A percentile compares a stretch with the other conserved stretches of the same genome.
phyloP scores from a whole-genome alignment of 495 filamentous ascomycete species.

The Aspergillus ostianus region DNA sequence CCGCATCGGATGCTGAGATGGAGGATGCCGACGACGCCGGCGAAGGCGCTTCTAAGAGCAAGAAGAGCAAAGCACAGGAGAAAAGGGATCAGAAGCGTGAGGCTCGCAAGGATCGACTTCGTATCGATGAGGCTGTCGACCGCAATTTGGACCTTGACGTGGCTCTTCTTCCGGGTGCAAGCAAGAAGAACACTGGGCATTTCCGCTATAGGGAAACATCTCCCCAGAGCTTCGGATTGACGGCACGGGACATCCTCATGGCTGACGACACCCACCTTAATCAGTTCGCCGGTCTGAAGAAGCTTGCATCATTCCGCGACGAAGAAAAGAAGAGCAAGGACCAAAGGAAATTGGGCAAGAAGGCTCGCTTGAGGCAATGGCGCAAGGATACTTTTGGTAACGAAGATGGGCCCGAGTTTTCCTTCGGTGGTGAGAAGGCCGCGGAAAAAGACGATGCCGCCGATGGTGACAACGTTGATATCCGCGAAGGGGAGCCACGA shows the following conservation, averaged over 20 bases:
- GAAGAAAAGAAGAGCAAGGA: conserved; percentile 83
- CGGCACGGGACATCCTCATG: conserved; percentile 85
- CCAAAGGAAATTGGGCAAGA: conserved; percentile 85
- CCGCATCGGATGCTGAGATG: conserved; percentile 52
- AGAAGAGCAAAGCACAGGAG: conserved; percentile 64
- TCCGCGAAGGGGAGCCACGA: conserved; percentile 42
- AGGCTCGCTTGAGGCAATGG: conserved; percentile 86
- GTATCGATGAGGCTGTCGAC: conserved; percentile 85
- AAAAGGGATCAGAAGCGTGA: conserved; percentile 68
- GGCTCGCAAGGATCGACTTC: conserved; percentile 72
- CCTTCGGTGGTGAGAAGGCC: conserved; percentile 26
- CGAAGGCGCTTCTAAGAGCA: conserved; percentile 34
- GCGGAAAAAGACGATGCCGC: conserved; percentile 25
- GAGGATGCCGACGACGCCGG: conserved; percentile 48
- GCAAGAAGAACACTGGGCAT: conserved; percentile 51
- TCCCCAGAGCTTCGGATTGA: conserved; percentile 84
- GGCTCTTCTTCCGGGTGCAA: conserved; percentile 52
- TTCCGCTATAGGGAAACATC: conserved; percentile 96
- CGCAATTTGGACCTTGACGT: conserved; percentile 71
- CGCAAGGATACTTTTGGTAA: conserved; percentile 87
- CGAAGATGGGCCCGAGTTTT: conserved; percentile 56
- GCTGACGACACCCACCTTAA: conserved; percentile 86
- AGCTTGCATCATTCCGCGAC: conserved; percentile 86
- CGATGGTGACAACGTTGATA: conserved; percentile 40
- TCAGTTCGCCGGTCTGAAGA: conserved; percentile 89